A percentile compares a stretch with the other conserved stretches of the same genome.
Conservation (phyloP, 2,329 filamentous ascomycete species). For the Chrysosporium queenslandicum region DNA sequence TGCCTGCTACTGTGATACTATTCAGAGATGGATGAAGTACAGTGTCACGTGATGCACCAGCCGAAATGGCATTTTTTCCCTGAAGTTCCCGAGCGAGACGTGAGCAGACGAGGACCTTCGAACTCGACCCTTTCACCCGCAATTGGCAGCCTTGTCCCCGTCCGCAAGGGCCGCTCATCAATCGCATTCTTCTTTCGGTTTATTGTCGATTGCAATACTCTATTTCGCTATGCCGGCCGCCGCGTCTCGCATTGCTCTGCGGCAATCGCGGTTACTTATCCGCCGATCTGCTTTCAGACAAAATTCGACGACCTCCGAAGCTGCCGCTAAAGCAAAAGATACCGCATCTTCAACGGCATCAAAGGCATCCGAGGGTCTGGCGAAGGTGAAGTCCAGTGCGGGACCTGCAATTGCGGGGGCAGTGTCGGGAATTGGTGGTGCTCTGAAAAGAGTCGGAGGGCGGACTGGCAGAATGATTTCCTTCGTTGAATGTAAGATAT, state of each 20-base stretch:
- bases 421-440: slow-evolving; percentile 55
- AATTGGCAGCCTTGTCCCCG: slow-evolving; percentile 33
- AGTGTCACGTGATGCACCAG: slow-evolving; percentile 9
- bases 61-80: slow-evolving; percentile 22
- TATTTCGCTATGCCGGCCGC: slow-evolving; percentile 35
- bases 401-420: slow-evolving; percentile 66
- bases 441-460: slow-evolving; percentile 69
- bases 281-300: slow-evolving; percentile 39
- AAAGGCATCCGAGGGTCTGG: slow-evolving; percentile 74
- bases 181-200: slow-evolving; percentile 18
- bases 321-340: slow-evolving; percentile 39
- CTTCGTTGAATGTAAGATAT: slow-evolving; percentile 71
- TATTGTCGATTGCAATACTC: slow-evolving; percentile 9
- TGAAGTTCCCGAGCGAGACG: slow-evolving; percentile 32
- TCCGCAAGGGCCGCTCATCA: slow-evolving; percentile 22
- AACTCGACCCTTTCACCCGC: slow-evolving; percentile 25
- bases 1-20: too few species aligned
- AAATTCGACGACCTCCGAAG: slow-evolving; percentile 39
- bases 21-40: not conserved
- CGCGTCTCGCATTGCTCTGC: slow-evolving; percentile 37
- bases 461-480: slow-evolving; percentile 67
- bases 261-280: slow-evolving; percentile 40
- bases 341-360: slow-evolving; percentile 33
- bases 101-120: slow-evolving; percentile 21
- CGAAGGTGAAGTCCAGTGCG: slow-evolving; percentile 68